These are phyloP conservation scores for Vanrija pseudolonga DNA, from an alignment of 1,284 basidiomycete species.

Conservation along the genomic window DNA sequence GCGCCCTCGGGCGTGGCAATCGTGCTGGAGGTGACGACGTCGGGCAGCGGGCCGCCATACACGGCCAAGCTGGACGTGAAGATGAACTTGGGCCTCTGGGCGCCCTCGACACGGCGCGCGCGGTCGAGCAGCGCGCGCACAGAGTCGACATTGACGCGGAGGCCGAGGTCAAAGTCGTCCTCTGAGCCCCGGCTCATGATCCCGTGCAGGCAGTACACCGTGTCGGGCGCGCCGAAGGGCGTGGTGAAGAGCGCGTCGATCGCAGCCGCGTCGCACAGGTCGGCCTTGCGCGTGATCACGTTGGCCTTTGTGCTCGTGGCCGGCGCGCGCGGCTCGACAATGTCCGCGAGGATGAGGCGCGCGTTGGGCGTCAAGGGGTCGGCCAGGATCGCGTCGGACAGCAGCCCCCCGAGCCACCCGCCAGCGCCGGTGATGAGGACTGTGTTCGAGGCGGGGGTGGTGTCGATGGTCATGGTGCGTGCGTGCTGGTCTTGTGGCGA, in stretches of 20 bases:
- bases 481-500: no score
- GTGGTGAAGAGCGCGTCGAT: conserved; percentile 51
- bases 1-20: conserved; percentile 59
- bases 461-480: conserved; percentile 16
- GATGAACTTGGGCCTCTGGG: conserved; percentile 59
- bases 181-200: conserved; percentile 63
- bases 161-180: conserved; percentile 61
- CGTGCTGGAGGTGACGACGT: conserved; percentile 54
- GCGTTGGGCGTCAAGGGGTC: conserved; percentile 42
- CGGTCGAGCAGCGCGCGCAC: conserved; percentile 57
- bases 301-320: conserved; percentile 34
- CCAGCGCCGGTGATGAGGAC: conserved; percentile 44
- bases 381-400: conserved; percentile 35
- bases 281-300: conserved; percentile 53
- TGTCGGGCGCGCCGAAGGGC: conserved; percentile 38
- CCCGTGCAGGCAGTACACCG: conserved; percentile 59
- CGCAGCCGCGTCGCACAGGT: conserved; percentile 53
- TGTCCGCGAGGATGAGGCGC: conserved; percentile 46
- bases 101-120: conserved; percentile 45
- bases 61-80: conserved; percentile 64
- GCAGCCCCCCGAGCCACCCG: conserved; percentile 45
- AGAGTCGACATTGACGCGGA: conserved; percentile 62
- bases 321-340: conserved; percentile 55
- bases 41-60: conserved; percentile 61
- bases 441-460: conserved; percentile 19